Evolutionary conservation across 2,329 filamentous ascomycete species (phyloP).

Genomic region (Geosmithia morbida): DNA sequence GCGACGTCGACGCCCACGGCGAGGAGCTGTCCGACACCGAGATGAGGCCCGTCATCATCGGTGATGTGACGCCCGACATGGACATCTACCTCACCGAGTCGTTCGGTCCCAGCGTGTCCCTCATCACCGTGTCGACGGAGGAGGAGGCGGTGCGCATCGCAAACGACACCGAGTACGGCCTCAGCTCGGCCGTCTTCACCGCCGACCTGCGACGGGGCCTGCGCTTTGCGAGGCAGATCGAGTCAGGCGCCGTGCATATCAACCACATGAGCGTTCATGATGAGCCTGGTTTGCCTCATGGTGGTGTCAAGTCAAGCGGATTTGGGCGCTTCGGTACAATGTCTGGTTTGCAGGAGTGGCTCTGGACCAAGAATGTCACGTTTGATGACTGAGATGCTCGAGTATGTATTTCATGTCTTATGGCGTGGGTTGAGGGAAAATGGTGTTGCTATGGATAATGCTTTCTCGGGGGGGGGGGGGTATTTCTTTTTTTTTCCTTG

Average conservation of each 20-base stretch:
- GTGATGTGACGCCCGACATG: constrained; percentile 49
- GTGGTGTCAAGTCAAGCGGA: constrained; percentile 50
- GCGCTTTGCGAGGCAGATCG: constrained; percentile 45
- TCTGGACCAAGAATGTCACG: constrained; percentile 49
- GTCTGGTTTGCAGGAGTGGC: constrained; percentile 44
- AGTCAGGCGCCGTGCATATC: constrained; percentile 55
- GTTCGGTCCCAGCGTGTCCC: constrained; percentile 60
- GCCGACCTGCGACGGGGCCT: constrained; percentile 46
- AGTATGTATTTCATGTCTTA: too few relatives aligned
- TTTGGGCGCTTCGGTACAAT: constrained; percentile 45
- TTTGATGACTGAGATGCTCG: constrained; percentile 28
- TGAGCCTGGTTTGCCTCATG: constrained; percentile 48
- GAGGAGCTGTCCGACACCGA: constrained; percentile 13
- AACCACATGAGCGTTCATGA: constrained; percentile 54
- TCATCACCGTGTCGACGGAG: constrained; percentile 51
- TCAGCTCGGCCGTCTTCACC: constrained; percentile 60
- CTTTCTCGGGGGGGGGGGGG: too few relatives aligned
- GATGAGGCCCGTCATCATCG: constrained; percentile 53
- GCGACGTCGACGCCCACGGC: constrained; percentile 15
- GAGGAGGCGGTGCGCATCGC: constrained; percentile 61
- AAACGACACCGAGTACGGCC: constrained; percentile 72
- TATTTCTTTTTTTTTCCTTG: too few relatives aligned
- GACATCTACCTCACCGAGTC: constrained; percentile 61
- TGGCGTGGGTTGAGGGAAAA: too few relatives aligned
- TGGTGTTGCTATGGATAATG: too few relatives aligned